Evolutionary conservation across 345 rosid species (phyloP), one percentile per base, ranked within the genome.

Genomic region (Lepidium aucheri): DNA sequence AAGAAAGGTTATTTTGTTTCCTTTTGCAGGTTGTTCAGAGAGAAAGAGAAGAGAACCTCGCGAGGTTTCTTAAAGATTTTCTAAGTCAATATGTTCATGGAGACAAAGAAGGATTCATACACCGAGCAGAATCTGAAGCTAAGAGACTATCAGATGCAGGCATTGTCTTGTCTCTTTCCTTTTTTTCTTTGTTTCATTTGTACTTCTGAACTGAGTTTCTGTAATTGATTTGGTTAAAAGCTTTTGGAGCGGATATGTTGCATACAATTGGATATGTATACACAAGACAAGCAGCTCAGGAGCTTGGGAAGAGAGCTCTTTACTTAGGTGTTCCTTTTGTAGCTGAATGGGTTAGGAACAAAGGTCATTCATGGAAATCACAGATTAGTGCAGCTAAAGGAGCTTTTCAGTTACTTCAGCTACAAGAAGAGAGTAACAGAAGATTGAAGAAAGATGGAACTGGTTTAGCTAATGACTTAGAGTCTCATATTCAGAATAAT

Each of bases 321-420:
- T 86, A 84, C 69, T 74, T 93, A 42, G 98, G 97, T 55, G 85
- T 90, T 72, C 98, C 98, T n/a, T 93, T 93, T 47, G 45, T 93
- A 45, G 97, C 98, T 8, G 98, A 93, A 80, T 93, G 98, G 98
- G 86, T 93, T 60, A 85, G 98, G 75, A 86, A 85, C 86, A 90
- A 93, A 76, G 98, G 97, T 2, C 98, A 92, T 61, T 87, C 77
- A 59, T 85, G 89, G 66, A 93, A 90, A 75, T 93, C 98, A 67
- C 98, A 90, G 82, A 90, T 93, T 20, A 90, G 91, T 54, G 98
- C 98, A 44, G 94, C 97, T n/a, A 93, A 91, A 93, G 91, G 98
- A 22, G 98, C 94, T 46, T 85, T 80, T 56, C 98, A 90, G 82
- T 72, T 93, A 53, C 80, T 93, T 71, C 98, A 93, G 68, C 84